Conservation (phyloP, 148 eudicot genomes). For the Heliamphora exappendiculata region DNA sequence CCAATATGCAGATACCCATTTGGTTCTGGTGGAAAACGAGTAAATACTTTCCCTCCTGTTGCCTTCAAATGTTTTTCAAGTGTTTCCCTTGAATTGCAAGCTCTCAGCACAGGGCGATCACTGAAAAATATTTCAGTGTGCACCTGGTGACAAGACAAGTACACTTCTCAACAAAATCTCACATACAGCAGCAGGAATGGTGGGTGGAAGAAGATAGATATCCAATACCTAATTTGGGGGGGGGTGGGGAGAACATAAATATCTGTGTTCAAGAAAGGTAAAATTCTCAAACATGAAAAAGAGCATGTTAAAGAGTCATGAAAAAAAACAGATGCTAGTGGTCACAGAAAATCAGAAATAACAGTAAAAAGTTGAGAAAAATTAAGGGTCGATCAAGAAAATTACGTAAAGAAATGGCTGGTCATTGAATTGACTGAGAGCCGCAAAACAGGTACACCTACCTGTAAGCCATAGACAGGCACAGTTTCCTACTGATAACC, state of each 20-base stretch:
- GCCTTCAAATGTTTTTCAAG: conserved; percentile 73
- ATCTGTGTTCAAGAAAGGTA: neutral
- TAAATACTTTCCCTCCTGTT: conserved; percentile 76
- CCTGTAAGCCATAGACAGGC: neutral
- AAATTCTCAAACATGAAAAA: neutral
- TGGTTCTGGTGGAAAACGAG: conserved; percentile 98
- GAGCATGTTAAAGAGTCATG: neutral
- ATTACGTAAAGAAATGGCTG: neutral
- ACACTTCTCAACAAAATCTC: neutral
- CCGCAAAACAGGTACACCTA: neutral
- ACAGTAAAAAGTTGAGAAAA: neutral
- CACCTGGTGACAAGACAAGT: conserved; percentile 42
- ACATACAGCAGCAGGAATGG: conserved; percentile 6
- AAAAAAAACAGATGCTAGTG: neutral
- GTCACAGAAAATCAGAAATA: neutral
- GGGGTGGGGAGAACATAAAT: neutral
- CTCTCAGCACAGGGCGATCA: conserved; percentile 63
- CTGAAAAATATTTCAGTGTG: conserved; percentile 90
- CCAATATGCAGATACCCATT: conserved; percentile 98
- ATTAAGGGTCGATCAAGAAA: neutral
- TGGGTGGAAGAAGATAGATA: neutral
- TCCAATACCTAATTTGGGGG: neutral
- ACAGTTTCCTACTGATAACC: neutral
- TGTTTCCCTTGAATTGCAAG: conserved; percentile 68
- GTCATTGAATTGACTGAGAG: neutral